Evolutionary conservation across 345 rosid genomes (phyloP), one percentile per base, ranked within the genome.

Genomic region (Isatis tinctoria): DNA sequence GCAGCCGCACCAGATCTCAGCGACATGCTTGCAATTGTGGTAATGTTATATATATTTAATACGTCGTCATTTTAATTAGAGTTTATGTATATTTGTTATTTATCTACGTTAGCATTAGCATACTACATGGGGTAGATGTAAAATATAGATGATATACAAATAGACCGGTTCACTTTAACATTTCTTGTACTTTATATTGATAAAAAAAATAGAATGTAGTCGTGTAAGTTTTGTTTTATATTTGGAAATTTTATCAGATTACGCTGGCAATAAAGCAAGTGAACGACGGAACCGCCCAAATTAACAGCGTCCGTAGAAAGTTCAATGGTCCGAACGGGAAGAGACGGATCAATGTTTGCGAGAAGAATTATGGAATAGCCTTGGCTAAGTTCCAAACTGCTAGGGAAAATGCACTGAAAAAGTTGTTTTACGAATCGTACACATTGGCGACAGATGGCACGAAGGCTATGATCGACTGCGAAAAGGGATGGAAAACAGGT

Each of bases 11-110:
- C 20, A 8, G 40, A 39, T 5, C 60, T 60, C 6, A 4, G 8
- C 10, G 61, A 39, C 40, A 69, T 72, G 28, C 60, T 72, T 61
- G 18, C 40, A 17, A 51, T 72, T 17, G 41, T 17, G 64, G 73
- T 56, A 54, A 24, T 36, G 47, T 54, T 22, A 24, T 11, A 52
- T 26, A 3, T n/a, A n/a, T n/a, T n/a, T n/a, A n/a, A n/a, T n/a
- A n/a, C n/a, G n/a, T n/a, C n/a, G n/a, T n/a, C n/a, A n/a, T n/a
- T 8, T 48, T 24, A 48, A 18, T 20, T 18, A 18, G 3, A 4
- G 27, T 18, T 20, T 48, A 4, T 20, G 12, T 20, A 18, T 9
- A 18, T 48, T 48, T 2, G 2, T 17, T 45, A 16, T 45, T 45
- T 45, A 16, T 16, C 22, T 45, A 45, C 10, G 16, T 45, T 5